Base-by-base conservation (phyloP, 164 flowering plant genomes). In the Saururus chinensis region DNA sequence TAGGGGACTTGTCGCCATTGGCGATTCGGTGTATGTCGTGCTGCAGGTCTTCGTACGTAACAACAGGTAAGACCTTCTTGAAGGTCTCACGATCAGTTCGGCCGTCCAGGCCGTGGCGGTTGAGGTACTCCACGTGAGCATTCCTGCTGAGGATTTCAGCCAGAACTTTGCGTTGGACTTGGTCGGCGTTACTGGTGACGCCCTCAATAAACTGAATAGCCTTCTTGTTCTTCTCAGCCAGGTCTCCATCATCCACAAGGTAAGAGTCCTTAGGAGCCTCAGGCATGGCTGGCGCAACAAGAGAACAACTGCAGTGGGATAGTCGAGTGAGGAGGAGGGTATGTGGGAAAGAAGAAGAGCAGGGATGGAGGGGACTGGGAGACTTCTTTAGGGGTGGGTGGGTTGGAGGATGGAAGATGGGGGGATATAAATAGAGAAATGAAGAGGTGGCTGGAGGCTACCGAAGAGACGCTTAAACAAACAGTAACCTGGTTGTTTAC, bases 131-230 rank as follows among this genome's bases (percentile, higher is more conserved):
- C 9, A 83, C 95, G 52, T 77, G 69, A 65, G 91, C 81, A 70
- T 79, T 90, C 51, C 84, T 68, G 14, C 80, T 67, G 19, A 88
- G 82, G 68, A 90, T 90, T 66, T 90, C 92, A 4, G 78, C 56
- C 6, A 90, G 80, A 21, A 90, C 89, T 21, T 66, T 58, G 59
- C 68, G 64, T 60, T 90, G 97, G 23, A 83, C 79, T 12, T 80
- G 68, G 60, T 83, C 92, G 17, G 97, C 67, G 66, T 84, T 83
- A 7, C 57, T 26, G 0, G 97, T 90, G 7, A 86, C 86, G 22
- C 88, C 90, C 67, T 90, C 97, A 20, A 90, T 87, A 70, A 83
- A 88, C 65, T 82, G 72, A 51, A 87, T 90, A 1, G 69, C 70
- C 68, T 72, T 76, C 74, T 66, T 78, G 78, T 84, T 87, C 70